Percentiles rank a stretch among this genome's conserved stretches.
phyloP scores from a whole-genome alignment of 1,284 basidiomycete species.

The Ceratobasidium theobromae region DNA sequence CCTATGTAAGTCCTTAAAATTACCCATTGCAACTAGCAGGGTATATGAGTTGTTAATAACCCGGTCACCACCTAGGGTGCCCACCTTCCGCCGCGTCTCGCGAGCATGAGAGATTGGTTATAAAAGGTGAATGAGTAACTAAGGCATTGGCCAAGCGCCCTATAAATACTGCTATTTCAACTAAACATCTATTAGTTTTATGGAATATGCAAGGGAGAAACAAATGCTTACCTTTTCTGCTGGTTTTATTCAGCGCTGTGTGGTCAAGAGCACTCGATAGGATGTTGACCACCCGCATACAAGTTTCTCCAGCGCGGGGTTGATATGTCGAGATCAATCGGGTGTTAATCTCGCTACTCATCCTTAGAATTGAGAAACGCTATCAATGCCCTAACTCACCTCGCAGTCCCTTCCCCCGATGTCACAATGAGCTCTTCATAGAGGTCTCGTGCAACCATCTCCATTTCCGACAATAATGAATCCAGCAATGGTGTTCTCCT shows the following conservation, averaged over 20 bases:
- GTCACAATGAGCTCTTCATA: constrained; percentile 57
- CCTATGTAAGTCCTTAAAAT: constrained; percentile 47
- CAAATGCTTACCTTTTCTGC: not conserved
- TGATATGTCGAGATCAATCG: constrained; percentile 46
- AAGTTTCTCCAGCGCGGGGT: constrained; percentile 41
- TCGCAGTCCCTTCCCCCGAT: constrained; percentile 45
- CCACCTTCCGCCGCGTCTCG: constrained; percentile 3
- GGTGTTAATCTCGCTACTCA: constrained; percentile 41
- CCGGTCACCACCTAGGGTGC: not conserved
- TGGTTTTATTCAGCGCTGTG: not conserved
- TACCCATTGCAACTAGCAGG: constrained; percentile 51
- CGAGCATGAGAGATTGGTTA: constrained; percentile 24
- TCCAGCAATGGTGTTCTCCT: constrained; percentile 63
- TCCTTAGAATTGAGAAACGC: constrained; percentile 10
- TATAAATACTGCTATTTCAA: constrained; percentile 31
- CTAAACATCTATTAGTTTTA: not conserved
- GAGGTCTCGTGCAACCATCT: constrained; percentile 56
- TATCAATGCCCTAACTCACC: constrained; percentile 41
- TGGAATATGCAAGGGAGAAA: not conserved
- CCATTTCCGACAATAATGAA: constrained; percentile 56
- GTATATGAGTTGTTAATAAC: not conserved
- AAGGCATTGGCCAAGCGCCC: constrained; percentile 35
- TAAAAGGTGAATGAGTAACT: constrained; percentile 31
- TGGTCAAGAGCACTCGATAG: constrained; percentile 33
- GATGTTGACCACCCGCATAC: constrained; percentile 46